phyloP scores from a whole-genome alignment of 805 yeast genomes.

The Kodamaea sagamina region DNA sequence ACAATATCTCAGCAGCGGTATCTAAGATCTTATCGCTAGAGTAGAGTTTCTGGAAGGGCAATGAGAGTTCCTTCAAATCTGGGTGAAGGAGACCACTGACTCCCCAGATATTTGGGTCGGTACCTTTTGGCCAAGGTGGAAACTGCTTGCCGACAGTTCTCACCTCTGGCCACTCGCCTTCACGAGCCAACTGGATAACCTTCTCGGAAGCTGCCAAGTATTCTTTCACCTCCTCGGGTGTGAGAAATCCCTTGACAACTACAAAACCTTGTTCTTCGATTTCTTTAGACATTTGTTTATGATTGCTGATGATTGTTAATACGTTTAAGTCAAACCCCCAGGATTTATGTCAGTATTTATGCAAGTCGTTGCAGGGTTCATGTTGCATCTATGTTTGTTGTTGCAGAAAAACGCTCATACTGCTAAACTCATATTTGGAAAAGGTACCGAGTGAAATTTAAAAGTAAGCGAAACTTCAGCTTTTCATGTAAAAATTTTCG shows the following conservation, averaged over 20 bases:
- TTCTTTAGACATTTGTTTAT: conserved; percentile 1
- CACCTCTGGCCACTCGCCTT: conserved; percentile 51
- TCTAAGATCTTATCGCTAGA: conserved; percentile 39
- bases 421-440: no score
- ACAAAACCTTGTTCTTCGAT: conserved; percentile 31
- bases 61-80: conserved; percentile 36
- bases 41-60: conserved; percentile 43
- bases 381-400: background rate
- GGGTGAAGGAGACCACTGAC: conserved; percentile 51
- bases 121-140: conserved; percentile 58
- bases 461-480: no score
- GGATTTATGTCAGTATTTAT: no score
- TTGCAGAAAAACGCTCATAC: no score
- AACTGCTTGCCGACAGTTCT: conserved; percentile 55
- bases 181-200: conserved; percentile 44
- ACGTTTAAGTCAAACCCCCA: no score
- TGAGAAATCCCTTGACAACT: conserved; percentile 41
- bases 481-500: no score
- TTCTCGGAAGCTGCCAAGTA: conserved; percentile 39
- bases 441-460: no score
- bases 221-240: conserved; percentile 39
- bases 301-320: no score
- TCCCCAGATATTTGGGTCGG: conserved; percentile 57
- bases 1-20: conserved; percentile 46
- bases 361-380: background rate